Conservation (phyloP, 192 early-diverging fungal species). For the Coemansia sp. region DNA sequence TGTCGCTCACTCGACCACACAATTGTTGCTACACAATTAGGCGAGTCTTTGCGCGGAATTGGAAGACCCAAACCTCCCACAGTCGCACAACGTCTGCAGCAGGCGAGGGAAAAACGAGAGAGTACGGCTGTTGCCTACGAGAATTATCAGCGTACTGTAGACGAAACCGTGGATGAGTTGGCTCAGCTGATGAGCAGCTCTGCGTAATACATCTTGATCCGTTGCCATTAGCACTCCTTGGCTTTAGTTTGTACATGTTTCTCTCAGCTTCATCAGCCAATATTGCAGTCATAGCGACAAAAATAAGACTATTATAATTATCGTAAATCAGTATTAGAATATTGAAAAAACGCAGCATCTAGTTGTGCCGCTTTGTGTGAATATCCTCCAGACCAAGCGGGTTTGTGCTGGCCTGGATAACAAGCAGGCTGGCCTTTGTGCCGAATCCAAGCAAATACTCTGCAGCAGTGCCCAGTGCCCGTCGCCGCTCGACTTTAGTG, state of each 20-base stretch:
- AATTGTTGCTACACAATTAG: conserved; percentile 4
- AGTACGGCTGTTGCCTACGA: conserved; percentile 29
- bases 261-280: not conserved
- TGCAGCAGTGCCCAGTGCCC: conserved; percentile 44
- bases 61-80: conserved; percentile 16
- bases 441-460: conserved; percentile 49
- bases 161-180: conserved; percentile 34
- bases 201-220: not conserved
- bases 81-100: conserved; percentile 12
- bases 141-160: conserved; percentile 28
- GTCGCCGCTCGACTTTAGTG: conserved; percentile 28
- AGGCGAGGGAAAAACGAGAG: conserved; percentile 31
- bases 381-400: conserved; percentile 1
- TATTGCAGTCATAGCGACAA: not conserved
- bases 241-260: not conserved
- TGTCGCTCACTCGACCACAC: conserved; percentile 32
- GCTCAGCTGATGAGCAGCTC: conserved; percentile 42
- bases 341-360: not conserved
- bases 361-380: not conserved
- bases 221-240: too few species aligned
- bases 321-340: not conserved
- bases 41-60: conserved; percentile 36
- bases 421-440: conserved; percentile 50
- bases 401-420: conserved; percentile 40
- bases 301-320: not conserved